phyloP scores from a whole-genome alignment of 208 protist species.

The Baffinella frigidus region DNA sequence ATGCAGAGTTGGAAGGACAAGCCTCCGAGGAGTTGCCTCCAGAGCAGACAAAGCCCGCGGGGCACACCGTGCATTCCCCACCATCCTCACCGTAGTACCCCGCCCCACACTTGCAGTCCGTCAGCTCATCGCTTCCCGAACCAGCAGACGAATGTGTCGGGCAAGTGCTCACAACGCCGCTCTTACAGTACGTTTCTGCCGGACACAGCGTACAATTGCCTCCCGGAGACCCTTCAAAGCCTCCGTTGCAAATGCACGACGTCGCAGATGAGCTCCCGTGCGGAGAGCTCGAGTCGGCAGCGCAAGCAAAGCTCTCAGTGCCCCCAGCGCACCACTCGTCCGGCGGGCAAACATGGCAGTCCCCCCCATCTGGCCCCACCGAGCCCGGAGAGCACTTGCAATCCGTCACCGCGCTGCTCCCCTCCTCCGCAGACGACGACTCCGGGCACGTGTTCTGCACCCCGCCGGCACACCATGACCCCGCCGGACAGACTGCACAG shows the following conservation, averaged over 20 bases:
- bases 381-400: background rate
- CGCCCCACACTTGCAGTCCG: background rate
- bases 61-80: background rate
- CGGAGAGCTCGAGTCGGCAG: background rate
- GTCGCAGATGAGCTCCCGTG: background rate
- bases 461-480: background rate
- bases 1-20: background rate
- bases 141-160: background rate
- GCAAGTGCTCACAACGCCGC: background rate
- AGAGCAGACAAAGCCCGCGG: background rate
- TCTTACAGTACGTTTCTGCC: background rate
- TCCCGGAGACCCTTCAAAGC: background rate
- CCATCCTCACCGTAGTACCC: background rate
- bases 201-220: background rate
- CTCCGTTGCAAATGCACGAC: slow-evolving; percentile 10
- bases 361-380: background rate
- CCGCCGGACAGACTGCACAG: background rate
- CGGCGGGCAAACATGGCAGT: background rate
- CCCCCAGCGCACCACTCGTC: background rate
- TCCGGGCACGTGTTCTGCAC: background rate
- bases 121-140: background rate
- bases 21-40: background rate
- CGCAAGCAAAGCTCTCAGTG: background rate
- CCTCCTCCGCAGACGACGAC: background rate
- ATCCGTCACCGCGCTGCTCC: background rate